Conservation (phyloP, 306 rosid genomes). For the Clitoria ternatea region DNA sequence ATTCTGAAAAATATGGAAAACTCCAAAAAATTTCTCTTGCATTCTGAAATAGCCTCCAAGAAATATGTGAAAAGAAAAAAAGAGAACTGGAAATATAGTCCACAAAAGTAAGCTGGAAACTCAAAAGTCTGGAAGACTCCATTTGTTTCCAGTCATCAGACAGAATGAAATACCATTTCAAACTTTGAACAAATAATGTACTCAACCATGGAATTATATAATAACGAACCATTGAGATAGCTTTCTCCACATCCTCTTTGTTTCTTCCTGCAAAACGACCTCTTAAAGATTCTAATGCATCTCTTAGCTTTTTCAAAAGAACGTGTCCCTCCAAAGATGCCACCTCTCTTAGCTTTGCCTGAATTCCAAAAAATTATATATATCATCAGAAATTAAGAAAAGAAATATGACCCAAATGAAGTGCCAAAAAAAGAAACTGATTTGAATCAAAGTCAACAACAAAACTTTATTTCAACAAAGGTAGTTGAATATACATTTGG, state of each 20-base stretch:
- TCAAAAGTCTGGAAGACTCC: neutral
- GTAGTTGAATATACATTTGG: neutral
- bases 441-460: neutral
- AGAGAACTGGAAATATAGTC: neutral
- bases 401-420: slow-evolving; percentile 2
- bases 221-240: slow-evolving; percentile 88
- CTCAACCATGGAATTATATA: neutral
- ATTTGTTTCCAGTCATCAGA: neutral
- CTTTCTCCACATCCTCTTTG: slow-evolving; percentile 96
- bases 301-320: slow-evolving; percentile 90
- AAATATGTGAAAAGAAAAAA: neutral
- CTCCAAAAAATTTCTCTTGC: neutral
- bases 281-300: slow-evolving; percentile 80
- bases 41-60: neutral
- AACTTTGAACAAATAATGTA: slow-evolving; percentile 11
- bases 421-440: neutral
- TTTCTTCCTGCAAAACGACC: slow-evolving; percentile 70
- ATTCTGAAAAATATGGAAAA: neutral
- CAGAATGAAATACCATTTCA: slow-evolving; percentile 16
- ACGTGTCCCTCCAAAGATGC: slow-evolving; percentile 98
- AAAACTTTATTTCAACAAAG: neutral
- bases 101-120: neutral
- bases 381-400: neutral
- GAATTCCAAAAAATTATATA: slow-evolving; percentile 32
- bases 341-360: slow-evolving; percentile 88